Evolutionary conservation across 805 yeast genomes (phyloP).

Genomic region (Yamadazyma phyllophila): DNA sequence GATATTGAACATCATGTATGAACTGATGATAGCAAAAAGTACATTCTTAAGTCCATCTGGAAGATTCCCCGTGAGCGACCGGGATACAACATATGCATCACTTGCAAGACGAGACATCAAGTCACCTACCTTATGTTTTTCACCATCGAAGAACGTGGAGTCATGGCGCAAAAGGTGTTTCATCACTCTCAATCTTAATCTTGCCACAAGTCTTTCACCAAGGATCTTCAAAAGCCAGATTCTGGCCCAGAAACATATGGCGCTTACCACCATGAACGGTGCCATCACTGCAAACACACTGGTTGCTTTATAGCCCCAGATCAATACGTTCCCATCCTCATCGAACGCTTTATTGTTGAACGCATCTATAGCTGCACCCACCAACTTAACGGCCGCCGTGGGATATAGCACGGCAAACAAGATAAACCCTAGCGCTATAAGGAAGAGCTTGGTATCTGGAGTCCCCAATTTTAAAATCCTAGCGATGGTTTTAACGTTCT

Average conservation of each 20-base stretch:
- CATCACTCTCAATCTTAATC: constrained; percentile 41
- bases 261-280: constrained; percentile 43
- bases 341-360: constrained; percentile 33
- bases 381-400: constrained; percentile 41
- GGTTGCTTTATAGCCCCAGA: constrained; percentile 45
- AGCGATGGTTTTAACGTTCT: constrained; percentile 36
- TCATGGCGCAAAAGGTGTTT: constrained; percentile 43
- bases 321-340: constrained; percentile 37
- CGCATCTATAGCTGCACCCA: constrained; percentile 44
- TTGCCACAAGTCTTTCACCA: constrained; percentile 45
- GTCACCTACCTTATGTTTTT: constrained; percentile 46
- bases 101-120: constrained; percentile 43
- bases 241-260: constrained; percentile 47
- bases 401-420: constrained; percentile 45
- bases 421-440: constrained; percentile 40
- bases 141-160: constrained; percentile 39
- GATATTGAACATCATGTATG: constrained; percentile 45
- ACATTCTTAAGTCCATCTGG: constrained; percentile 46
- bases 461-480: constrained; percentile 38
- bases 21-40: constrained; percentile 39
- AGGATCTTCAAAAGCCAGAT: constrained; percentile 41
- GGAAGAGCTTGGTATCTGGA: constrained; percentile 37
- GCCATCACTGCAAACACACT: constrained; percentile 42
- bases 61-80: constrained; percentile 41
- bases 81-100: constrained; percentile 46